phyloP scores from a whole-genome alignment of 805 yeast genomes.

The Sungouiella blattae region DNA sequence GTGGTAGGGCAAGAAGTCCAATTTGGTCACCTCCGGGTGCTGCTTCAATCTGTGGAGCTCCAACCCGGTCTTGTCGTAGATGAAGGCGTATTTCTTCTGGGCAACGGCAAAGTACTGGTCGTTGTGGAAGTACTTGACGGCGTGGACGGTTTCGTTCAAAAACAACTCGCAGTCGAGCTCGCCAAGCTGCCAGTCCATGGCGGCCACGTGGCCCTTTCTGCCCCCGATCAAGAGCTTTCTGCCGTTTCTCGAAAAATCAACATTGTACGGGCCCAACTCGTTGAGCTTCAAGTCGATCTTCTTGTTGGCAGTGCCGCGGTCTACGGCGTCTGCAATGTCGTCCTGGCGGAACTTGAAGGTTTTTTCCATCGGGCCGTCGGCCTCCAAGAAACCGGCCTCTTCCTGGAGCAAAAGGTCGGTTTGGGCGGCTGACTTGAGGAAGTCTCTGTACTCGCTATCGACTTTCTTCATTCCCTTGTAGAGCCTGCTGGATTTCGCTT shows the following conservation, averaged over 20 bases:
- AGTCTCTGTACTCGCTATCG: slow-evolving; percentile 72
- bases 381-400: slow-evolving; percentile 81
- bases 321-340: slow-evolving; percentile 75
- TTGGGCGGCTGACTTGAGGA: slow-evolving; percentile 77
- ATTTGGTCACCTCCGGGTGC: slow-evolving; percentile 77
- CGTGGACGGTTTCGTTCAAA: slow-evolving; percentile 84
- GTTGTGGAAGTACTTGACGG: slow-evolving; percentile 85
- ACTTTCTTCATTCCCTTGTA: slow-evolving; percentile 51
- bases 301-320: slow-evolving; percentile 69
- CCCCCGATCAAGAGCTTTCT: slow-evolving; percentile 84
- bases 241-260: slow-evolving; percentile 86
- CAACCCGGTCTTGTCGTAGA: slow-evolving; percentile 86
- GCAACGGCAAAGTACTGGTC: slow-evolving; percentile 96
- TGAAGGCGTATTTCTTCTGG: slow-evolving; percentile 89
- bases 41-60: slow-evolving; percentile 90
- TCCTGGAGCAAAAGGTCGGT: slow-evolving; percentile 85
- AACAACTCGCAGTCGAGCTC: slow-evolving; percentile 75
- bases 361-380: slow-evolving; percentile 87
- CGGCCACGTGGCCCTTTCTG: slow-evolving; percentile 89
- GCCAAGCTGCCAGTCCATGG: slow-evolving; percentile 94
- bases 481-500: slow-evolving; percentile 11
- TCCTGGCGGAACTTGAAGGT: slow-evolving; percentile 82
- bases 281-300: slow-evolving; percentile 67
- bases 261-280: slow-evolving; percentile 81
- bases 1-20: slow-evolving; percentile 92